Evolutionary conservation across 2,329 filamentous ascomycete species (phyloP).

Genomic region (Sarocladiaceae sp.): DNA sequence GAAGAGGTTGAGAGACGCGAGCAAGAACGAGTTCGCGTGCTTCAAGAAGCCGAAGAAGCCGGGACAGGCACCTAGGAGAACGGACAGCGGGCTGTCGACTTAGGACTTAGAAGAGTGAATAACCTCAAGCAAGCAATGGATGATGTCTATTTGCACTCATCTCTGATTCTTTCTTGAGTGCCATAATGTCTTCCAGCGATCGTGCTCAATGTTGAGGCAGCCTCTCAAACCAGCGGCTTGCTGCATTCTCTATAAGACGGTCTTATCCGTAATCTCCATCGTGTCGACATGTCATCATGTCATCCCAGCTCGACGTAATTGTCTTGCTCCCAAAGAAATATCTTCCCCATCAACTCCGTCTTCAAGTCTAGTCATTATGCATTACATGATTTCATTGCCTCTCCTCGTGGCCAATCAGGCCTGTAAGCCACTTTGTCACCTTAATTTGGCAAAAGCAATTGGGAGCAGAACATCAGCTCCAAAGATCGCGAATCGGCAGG

Average conservation of each 20-base stretch:
- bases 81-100: slow-evolving; percentile 27
- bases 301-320: no score
- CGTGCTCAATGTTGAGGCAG: no score
- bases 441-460: slow-evolving; percentile 36
- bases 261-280: no score
- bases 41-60: slow-evolving; percentile 62
- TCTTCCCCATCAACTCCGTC: not conserved
- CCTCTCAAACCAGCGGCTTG: no score
- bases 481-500: slow-evolving; percentile 45
- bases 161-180: no score
- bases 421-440: not conserved
- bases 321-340: not conserved
- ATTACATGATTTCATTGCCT: slow-evolving; percentile 1
- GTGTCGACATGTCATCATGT: no score
- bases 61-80: slow-evolving; percentile 25
- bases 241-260: no score
- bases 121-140: not conserved
- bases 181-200: no score
- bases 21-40: slow-evolving; percentile 82
- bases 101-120: slow-evolving; percentile 14
- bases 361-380: slow-evolving; percentile 8
- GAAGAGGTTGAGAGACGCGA: slow-evolving; percentile 77
- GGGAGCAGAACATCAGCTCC: slow-evolving; percentile 46
- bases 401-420: not conserved
- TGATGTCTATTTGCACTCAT: no score